A percentile compares a stretch with the other conserved stretches of the same genome.
These are phyloP conservation scores for Puccinellia tenuiflora DNA, from an alignment of 176 grass and related monocot genomes.

Conservation along the genomic window DNA sequence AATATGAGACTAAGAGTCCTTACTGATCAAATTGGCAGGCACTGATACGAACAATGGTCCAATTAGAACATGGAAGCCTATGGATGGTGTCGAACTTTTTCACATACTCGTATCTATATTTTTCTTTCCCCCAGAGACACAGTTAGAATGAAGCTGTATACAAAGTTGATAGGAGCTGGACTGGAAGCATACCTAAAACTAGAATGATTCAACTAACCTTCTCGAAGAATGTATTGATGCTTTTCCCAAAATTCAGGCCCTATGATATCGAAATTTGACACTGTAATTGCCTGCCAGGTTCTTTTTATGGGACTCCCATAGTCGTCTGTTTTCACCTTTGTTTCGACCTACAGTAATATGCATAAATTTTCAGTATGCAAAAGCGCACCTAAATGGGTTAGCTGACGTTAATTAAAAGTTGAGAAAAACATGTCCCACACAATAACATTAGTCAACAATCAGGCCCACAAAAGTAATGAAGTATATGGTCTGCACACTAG, in stretches of 20 bases:
- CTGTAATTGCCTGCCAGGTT: constrained; percentile 15
- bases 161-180: constrained; percentile 4
- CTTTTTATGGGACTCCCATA: constrained; percentile 30
- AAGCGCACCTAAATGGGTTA: not conserved
- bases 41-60: constrained; percentile 64
- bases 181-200: constrained; percentile 12
- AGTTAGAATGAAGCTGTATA: constrained; percentile 14
- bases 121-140: constrained; percentile 24
- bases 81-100: constrained; percentile 51
- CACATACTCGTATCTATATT: constrained; percentile 49
- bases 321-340: constrained; percentile 28
- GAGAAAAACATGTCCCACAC: not conserved
- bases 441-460: not conserved
- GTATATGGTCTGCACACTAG: not conserved
- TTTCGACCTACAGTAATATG: constrained; percentile 34
- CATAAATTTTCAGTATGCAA: not conserved
- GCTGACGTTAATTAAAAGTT: not conserved
- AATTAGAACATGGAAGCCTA: constrained; percentile 59
- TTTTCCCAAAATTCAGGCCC: constrained; percentile 42
- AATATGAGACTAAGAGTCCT: constrained; percentile 17
- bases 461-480: not conserved
- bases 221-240: constrained; percentile 51
- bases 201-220: constrained; percentile 36
- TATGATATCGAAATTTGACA: constrained; percentile 39
- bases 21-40: constrained; percentile 61